Conservation (phyloP, 805 yeast genomes). For the Spathaspora sp. region DNA sequence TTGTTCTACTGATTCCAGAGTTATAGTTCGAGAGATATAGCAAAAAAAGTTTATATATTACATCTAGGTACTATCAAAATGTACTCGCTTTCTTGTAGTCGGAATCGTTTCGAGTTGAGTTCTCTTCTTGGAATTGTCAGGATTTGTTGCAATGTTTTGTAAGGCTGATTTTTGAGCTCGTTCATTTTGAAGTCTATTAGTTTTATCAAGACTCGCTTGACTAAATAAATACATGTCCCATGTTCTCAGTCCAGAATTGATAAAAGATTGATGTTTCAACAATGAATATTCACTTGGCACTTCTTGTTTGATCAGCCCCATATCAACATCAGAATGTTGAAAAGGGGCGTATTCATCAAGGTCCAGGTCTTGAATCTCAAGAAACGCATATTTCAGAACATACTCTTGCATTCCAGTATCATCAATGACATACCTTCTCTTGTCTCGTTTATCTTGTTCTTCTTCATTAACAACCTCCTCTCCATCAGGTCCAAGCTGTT, state of each 20-base stretch:
- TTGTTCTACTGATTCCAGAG: constrained; percentile 53
- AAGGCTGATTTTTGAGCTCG: not conserved
- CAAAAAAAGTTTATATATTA: not conserved
- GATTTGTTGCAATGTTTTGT: not conserved
- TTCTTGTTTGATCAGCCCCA: constrained; percentile 5
- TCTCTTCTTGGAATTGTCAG: not conserved
- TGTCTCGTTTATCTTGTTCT: constrained; percentile 7
- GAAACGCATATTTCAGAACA: constrained; percentile 48
- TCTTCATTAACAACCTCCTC: constrained; percentile 7
- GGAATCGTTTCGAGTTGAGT: not conserved
- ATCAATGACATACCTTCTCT: constrained; percentile 45
- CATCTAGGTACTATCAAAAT: not conserved
- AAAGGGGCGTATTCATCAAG: constrained; percentile 33
- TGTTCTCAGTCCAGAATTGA: constrained; percentile 1
- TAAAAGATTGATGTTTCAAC: constrained; percentile 2
- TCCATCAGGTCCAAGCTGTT: constrained; percentile 4
- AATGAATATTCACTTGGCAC: constrained; percentile 8
- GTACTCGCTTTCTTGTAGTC: not conserved
- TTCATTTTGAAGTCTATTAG: constrained; percentile 10
- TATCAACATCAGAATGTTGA: constrained; percentile 11
- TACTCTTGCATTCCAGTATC: constrained; percentile 57
- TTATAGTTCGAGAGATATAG: constrained; percentile 43
- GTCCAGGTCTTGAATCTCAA: constrained; percentile 22
- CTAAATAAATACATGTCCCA: constrained; percentile 32
- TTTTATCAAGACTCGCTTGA: constrained; percentile 24